Evolutionary conservation across 208 protist genomes (phyloP), one percentile per base, ranked within the genome.

Genomic region (Acanthamoeba polyphaga): DNA sequence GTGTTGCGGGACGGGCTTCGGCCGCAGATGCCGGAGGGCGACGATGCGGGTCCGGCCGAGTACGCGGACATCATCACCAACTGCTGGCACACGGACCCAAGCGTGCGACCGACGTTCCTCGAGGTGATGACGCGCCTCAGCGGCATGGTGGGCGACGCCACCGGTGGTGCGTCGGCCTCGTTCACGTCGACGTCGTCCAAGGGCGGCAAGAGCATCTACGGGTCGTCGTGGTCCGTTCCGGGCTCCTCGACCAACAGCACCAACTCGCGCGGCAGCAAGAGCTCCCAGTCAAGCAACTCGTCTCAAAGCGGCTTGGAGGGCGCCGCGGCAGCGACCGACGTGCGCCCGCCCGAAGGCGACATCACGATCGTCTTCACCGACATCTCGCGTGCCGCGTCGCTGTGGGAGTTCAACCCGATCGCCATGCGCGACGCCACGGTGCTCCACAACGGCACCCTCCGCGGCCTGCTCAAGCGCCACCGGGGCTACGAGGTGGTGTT

Each of bases 351-450:
- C 49, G 53, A 55, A 3, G 49, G 84, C 29, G 53, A 64, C 2
- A 68, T 90, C 17, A 66, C 84, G 15, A 90, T 90, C 58, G 53
- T 90, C 2, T 90, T 90, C 58, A 70, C 51, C n/a, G 84, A 90
- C 84, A 90, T 90, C 84, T 49, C n/a, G 32, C 29, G 84, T 7
- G 84, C 84, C 3, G 84, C 84, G 1, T 55, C 84, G 68, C 84
- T 90, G 12, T 90, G 84, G 84, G 84, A 90, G 12, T 68, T 70
- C 29, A 43, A 90, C 53, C 27, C 84, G 13, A 49, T 38, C 1
- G 46, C 84, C 84, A 90, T 90, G 84, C 43, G 53, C 29, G 84
- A 90, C 32, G 84, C 84, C 84, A 90, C 84, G n/a, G 9, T 90
- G n/a, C 84, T 90, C 1, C 84, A 90, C 84, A 90, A 90, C 84